Evolutionary conservation across 306 rosid species (phyloP), one percentile per base, ranked within the genome.

Genomic region (Quercus gilva): DNA sequence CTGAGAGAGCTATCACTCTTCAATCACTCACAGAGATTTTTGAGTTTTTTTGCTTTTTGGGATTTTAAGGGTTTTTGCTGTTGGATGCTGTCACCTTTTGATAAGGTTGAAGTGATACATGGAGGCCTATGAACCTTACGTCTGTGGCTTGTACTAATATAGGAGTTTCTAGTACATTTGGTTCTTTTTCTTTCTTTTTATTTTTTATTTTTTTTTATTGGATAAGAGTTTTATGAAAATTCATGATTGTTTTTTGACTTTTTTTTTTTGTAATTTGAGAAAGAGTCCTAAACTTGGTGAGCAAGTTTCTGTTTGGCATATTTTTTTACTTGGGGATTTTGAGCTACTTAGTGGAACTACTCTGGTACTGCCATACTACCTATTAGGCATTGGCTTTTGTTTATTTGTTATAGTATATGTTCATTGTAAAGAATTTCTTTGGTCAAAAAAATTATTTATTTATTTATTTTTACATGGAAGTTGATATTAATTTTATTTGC

Each of bases 71-170:
- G 9, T 79, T 63, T 59, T 25, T 76, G 61, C 73, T n/a, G 4
- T 0, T 65, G 45, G 15, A 11, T 5, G 1, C 4, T 19, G 35
- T 29, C 4, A 7, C 26, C 8, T 14, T 15, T 23, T 69, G 3
- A 45, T 45, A 11, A 11, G 52, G 52, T 45, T 2, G 21, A 60
- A 25, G 79, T 41, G 23, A 4, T 57, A 55, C 76, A 87, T 83
- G 90, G 86, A 67, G 26, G 11, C 10, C 0, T 76, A 0, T 43
- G 0, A 17, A 7, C 80, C 85, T 20, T 60, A 76, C 84, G 75
- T 65, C 76, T 80, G 71, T 6, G 17, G 13, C 26, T 45, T 68
- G 25, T 8, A 1, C 29, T 0, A 51, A 19, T 8, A 28, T 4
- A 37, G 26, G 15, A 70, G 26, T 53, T 79, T 87, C 83, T 67